Evolutionary conservation across 495 filamentous ascomycete species (phyloP), one percentile per base, ranked within the genome.

Genomic region (Parathielavia appendiculata): DNA sequence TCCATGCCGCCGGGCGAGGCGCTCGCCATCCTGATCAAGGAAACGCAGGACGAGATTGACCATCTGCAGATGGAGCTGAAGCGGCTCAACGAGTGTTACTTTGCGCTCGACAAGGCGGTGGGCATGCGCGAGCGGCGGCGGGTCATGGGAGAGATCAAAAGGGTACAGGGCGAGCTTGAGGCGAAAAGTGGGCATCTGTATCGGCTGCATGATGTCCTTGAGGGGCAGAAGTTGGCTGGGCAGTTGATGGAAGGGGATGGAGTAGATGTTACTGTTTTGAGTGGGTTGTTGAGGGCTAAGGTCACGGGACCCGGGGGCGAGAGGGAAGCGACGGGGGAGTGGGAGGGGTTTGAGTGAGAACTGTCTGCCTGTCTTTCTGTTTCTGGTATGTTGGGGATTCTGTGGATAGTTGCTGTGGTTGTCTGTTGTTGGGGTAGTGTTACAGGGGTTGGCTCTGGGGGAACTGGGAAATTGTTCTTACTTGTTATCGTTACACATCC

Each of bases 121-220:
- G 88, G 85, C 66, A 80, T 83, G 40, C 66, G 68, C 12, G 80
- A 85, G 64, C 81, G 92, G 51, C 86, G 86, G 64, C 72, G 77
- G 11, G 60, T 92, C 35, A 76, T 83, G 57, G 75, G 69, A 26
- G 83, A 85, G 62, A 86, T 95, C 40, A 81, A 86, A 62, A 76
- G 76, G 56, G 59, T 92, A 26, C 68, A 86, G 38, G 76, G 76
- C 50, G 79, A 82, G 53, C 83, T 92, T 43, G 89, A 93, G 66
- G 75, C 78, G 58, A 92, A 92, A 70, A 82, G 85, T n/a, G 88
- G 91, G 57, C 89, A 95, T 67, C 86, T 97, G 43, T 97, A 97
- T 68, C 80, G 83, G 9, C 76, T 97, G 8, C 91, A 95, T 59
- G 92, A 97, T 66, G 91, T 96, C 9, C 79, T 95, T 10, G 92